Percentiles rank a stretch among this genome's conserved stretches.
These are phyloP conservation scores for Candida frijolesensis DNA, from an alignment of 1,139 yeast species.

Conservation along the genomic window DNA sequence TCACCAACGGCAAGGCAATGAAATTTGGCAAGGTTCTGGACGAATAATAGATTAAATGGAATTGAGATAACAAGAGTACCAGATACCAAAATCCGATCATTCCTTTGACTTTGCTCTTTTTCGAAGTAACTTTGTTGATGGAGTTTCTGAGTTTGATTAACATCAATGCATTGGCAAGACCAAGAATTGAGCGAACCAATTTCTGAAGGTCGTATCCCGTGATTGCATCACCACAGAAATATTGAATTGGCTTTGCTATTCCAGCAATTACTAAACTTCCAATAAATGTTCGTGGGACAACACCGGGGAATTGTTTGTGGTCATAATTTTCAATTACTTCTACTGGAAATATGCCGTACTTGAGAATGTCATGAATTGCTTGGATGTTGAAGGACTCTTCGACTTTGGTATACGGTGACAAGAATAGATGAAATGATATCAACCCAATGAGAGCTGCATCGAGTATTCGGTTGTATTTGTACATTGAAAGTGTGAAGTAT, in stretches of 20 bases:
- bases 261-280: conserved; percentile 66
- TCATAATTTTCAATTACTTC: conserved; percentile 55
- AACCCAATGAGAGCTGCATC: conserved; percentile 28
- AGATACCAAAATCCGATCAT: conserved; percentile 59
- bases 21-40: conserved; percentile 87
- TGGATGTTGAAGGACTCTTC: conserved; percentile 93
- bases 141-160: conserved; percentile 30
- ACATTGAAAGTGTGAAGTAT: conserved; percentile 15
- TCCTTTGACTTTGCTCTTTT: conserved; percentile 23
- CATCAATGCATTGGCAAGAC: conserved; percentile 45
- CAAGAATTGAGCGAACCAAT: conserved; percentile 54
- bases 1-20: conserved; percentile 76
- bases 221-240: conserved; percentile 23
- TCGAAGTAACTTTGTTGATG: conserved; percentile 28
- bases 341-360: conserved; percentile 54
- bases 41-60: conserved; percentile 76
- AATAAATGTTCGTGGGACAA: conserved; percentile 81
- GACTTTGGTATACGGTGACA: conserved; percentile 86
- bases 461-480: conserved; percentile 23
- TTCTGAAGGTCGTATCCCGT: conserved; percentile 40
- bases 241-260: conserved; percentile 35
- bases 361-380: conserved; percentile 81
- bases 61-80: conserved; percentile 63
- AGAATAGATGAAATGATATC: conserved; percentile 46
- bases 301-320: conserved; percentile 82